These are phyloP conservation scores for Beauveria medogensis DNA, from an alignment of 2,329 filamentous ascomycete genomes.

Conservation along the genomic window DNA sequence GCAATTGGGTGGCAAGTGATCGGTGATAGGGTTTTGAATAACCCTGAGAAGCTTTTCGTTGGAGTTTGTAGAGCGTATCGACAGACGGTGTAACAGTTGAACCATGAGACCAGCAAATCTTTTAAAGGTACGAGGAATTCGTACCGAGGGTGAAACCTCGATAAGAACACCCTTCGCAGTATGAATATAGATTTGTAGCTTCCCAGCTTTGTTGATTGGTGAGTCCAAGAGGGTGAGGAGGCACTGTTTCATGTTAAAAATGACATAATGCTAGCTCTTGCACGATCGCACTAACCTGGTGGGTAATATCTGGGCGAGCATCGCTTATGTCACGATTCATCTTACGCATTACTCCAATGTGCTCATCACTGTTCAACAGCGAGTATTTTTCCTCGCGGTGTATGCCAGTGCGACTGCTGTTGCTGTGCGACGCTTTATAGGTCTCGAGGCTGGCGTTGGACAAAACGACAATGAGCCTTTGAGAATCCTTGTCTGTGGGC, in stretches of 20 bases:
- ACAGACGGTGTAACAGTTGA: conserved; percentile 88
- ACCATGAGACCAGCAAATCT: conserved; percentile 98
- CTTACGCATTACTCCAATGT: conserved; percentile 98
- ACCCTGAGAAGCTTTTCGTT: conserved; percentile 97
- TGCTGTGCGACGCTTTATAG: conserved; percentile 79
- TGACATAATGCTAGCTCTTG: not conserved
- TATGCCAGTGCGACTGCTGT: conserved; percentile 53
- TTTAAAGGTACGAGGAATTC: conserved; percentile 97
- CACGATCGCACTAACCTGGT: conserved; percentile 62
- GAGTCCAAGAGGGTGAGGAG: conserved; percentile 95
- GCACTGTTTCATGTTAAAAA: conserved; percentile 51
- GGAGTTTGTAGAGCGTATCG: conserved; percentile 92
- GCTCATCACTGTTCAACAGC: conserved; percentile 95
- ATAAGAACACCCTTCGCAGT: conserved; percentile 96
- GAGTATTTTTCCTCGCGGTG: conserved; percentile 92
- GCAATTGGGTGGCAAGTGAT: conserved; percentile 93
- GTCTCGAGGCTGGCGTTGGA: conserved; percentile 97
- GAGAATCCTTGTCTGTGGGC: conserved; percentile 78
- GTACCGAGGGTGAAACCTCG: conserved; percentile 94
- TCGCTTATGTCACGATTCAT: conserved; percentile 99
- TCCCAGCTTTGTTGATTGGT: conserved; percentile 96
- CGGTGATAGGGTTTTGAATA: conserved; percentile 95
- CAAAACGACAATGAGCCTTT: conserved; percentile 88
- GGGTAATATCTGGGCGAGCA: conserved; percentile 93
- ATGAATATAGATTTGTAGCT: conserved; percentile 96